Evolutionary conservation across 2,329 filamentous ascomycete genomes (phyloP), one percentile per base, ranked within the genome.

Genomic region (Talaromyces sp.): DNA sequence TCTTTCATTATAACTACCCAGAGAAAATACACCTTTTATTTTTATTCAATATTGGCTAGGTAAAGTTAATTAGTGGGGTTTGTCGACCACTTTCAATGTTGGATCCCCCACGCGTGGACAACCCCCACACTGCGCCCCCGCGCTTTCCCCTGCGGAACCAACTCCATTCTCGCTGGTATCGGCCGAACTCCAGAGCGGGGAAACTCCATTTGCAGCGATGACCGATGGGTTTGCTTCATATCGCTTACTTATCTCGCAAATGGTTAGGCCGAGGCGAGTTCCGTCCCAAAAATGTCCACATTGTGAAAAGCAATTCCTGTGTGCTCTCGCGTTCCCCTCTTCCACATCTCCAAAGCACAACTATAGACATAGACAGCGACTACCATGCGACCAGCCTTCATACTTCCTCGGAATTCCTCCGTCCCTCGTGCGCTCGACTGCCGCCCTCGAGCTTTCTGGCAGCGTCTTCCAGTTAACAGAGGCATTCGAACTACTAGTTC

Each of bases 391-490:
- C 37, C 57, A 3, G 39, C 63, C 8, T 47, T 56, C 10, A 40
- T 55, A 37, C 51, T 65, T 27, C 49, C 61, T 52, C 61, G 65
- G 56, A 62, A 57, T 8, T 62, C 63, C 57, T 59, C 67, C 61
- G 57, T 64, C 58, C 64, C 65, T 56, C 61, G 61, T 60, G 56
- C 54, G n/a, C 41, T 52, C 51, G 50, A 57, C 52, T 59, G 61
- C 45, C 61, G 61, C 20, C 62, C 60, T 51, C 58, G 51, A 39
- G 43, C 64, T 47, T 48, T 55, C 11, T 53, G 48, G 19, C 52
- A 52, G 7, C 5, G 46, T 14, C 27, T 55, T 16, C 35, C 53
- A 16, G 43, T 55, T 27, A 30, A 44, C 32, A 45, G 46, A 43
- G 32, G 51, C 6, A 39, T 54, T 51, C 63, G 66, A 30, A 49